Evolutionary conservation across 2,329 filamentous ascomycete species (phyloP), one percentile per base, ranked within the genome.

Genomic region (Ascosphaera aggregata): DNA sequence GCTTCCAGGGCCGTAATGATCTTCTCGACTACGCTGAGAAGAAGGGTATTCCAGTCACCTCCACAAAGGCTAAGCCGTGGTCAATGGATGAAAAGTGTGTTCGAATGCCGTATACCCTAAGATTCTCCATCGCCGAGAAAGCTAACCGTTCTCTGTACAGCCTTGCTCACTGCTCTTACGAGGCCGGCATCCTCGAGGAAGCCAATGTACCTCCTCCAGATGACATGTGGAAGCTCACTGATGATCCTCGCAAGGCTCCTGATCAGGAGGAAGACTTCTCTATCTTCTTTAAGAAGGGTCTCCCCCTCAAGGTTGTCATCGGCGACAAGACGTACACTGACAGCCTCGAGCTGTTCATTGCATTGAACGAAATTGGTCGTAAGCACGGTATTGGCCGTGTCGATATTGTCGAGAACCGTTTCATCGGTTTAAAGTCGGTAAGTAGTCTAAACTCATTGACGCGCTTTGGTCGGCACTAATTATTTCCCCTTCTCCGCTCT

Each of bases 151-250:
- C 18, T 19, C 32, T 39, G 15, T 31, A 17, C 47, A 60, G 59
- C 50, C 47, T 80, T 49, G 76, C 74, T 41, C 79, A 86, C 49
- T 61, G 58, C 55, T 57, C 52, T 43, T 91, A 89, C 57, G 81
- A 91, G 64, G 75, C 75, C 39, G 80, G 80, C 52, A 75, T 58
- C 38, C 46, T 59, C 39, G 58, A 61, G 47, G 57, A 73, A 48
- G 69, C 70, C 42, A 48, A 59, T 52, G 62, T 67, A 48, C 72
- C 74, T 42, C 71, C 79, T 30, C 78, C 79, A 40, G 64, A 69
- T 48, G 77, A 85, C 55, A 79, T 86, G 73, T 86, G 80, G 80
- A 85, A 72, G 50, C 64, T 76, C 49, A 68, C 66, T n/a, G 51
- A 49, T 41, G 52, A 54, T 34, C 53, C 53, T 9, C 41, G 41